Conservation (phyloP, 345 rosid genomes). For the Streptanthus diversifolius region DNA sequence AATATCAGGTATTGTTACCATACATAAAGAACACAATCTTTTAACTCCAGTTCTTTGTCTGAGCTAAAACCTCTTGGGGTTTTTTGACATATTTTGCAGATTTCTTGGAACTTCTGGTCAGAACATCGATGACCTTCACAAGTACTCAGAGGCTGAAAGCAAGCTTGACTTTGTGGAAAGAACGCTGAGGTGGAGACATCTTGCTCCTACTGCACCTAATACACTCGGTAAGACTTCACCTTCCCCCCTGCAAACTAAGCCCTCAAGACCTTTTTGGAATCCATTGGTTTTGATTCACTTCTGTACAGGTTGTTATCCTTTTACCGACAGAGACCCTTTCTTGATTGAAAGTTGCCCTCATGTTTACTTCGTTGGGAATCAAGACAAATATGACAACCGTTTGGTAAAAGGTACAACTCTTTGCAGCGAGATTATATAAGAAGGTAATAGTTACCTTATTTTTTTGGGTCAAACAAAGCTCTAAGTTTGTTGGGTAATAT, state of each 20-base stretch:
- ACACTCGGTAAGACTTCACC: constrained; percentile 60
- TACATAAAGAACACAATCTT: not conserved
- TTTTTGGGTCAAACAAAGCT: not conserved
- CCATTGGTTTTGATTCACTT: not conserved
- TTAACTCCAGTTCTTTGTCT: not conserved
- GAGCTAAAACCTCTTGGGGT: not conserved
- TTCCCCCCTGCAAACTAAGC: not conserved
- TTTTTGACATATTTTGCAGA: constrained; percentile 42
- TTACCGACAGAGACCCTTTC: constrained; percentile 91
- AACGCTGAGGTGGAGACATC: constrained; percentile 93
- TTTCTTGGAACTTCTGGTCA: constrained; percentile 99
- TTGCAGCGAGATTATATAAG: not conserved
- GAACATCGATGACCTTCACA: constrained; percentile 83
- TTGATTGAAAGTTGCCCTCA: constrained; percentile 88
- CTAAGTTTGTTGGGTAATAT: not conserved
- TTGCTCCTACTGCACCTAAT: constrained; percentile 96
- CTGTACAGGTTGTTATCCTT: constrained; percentile 89
- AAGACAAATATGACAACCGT: constrained; percentile 62
- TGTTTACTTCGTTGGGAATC: constrained; percentile 89
- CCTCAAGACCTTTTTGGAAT: not conserved
- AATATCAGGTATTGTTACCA: constrained; percentile 48
- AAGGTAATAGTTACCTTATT: not conserved
- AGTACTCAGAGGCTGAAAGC: constrained; percentile 81
- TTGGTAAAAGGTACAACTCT: constrained; percentile 52
- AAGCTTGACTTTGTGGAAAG: constrained; percentile 86